Evolutionary conservation across 2,329 filamentous ascomycete species (phyloP), one percentile per base, ranked within the genome.

Genomic region (Aspergillus quadrilineatus): DNA sequence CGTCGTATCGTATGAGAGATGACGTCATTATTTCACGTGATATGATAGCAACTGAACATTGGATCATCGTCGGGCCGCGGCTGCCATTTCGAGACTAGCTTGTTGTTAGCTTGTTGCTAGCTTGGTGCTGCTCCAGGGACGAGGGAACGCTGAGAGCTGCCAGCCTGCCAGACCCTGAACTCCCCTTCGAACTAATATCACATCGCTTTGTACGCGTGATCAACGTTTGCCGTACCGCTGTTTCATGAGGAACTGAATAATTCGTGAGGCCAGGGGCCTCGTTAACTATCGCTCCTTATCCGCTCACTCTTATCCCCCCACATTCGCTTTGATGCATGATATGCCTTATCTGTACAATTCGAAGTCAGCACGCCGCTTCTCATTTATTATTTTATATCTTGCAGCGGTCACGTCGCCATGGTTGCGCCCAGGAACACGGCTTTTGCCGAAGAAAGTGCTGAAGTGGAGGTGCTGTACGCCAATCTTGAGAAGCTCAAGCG

Each of bases 401-500:
- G 50, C 42, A 34, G 36, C 28, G 4, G 10, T 17, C 22, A 29
- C 15, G 26, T 0, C 36, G 34, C 58, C 55, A 83, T 86, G 84
- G 80, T 82, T 55, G 81, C 75, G 51, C 76, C 78, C 57, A 79
- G 82, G 61, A 83, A 82, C 71, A 79, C 79, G 53, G 81, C 82
- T 37, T 83, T 83, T 70, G 83, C 83, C 36, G 85, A 88, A 75
- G 85, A 88, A 76, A 84, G 83, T 69, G 85, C 85, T 6, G 85
- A 88, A 73, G 85, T 87, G 42, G 85, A 87, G 71, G 85, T 87
- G 53, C 74, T 88, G 26, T 83, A 82, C 63, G 84, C 85, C 55
- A 86, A 86, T 63, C 85, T 97, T 60, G 91, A 95, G 66, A 97
- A 96, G 82, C 95, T 95, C 65, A 89, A 92, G 58, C 86, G 91